Evolutionary conservation across 2,329 filamentous ascomycete species (phyloP).

Genomic region (Stagonosporopsis chrysanthemi): DNA sequence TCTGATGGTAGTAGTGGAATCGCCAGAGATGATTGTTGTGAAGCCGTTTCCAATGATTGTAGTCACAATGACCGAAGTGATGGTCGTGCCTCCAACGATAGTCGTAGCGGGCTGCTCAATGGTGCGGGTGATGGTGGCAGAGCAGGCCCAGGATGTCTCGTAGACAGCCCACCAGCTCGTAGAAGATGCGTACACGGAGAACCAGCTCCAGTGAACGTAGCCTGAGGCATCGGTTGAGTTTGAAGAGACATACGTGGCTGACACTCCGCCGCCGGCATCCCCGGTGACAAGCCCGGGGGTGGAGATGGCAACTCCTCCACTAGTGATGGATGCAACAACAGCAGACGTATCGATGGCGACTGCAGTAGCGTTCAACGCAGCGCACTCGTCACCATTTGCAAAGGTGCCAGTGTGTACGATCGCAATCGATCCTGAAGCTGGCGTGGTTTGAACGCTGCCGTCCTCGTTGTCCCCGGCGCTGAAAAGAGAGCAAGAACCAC

Average conservation of each 20-base stretch:
- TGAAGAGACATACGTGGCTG: constrained; percentile 30
- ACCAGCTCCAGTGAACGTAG: constrained; percentile 36
- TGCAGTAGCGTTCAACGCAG: constrained; percentile 11
- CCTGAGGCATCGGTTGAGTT: constrained; percentile 32
- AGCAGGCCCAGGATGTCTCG: constrained; percentile 37
- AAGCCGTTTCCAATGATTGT: constrained; percentile 34
- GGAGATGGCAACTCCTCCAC: constrained; percentile 26
- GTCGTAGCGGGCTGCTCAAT: constrained; percentile 29
- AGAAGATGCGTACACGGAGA: constrained; percentile 34
- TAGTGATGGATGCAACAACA: constrained; percentile 33
- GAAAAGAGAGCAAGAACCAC: constrained; percentile 31
- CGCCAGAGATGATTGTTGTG: constrained; percentile 35
- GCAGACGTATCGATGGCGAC: constrained; percentile 29
- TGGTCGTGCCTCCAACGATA: constrained; percentile 18
- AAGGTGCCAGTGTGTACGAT: constrained; percentile 32
- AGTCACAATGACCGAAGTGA: constrained; percentile 23
- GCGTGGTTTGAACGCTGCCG: constrained; percentile 11
- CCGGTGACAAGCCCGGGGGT: constrained; percentile 34
- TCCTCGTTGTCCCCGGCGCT: constrained; percentile 18
- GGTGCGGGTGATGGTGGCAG: constrained; percentile 29
- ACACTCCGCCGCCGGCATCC: constrained; percentile 32
- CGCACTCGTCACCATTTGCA: constrained; percentile 34
- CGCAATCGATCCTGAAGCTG: constrained; percentile 28
- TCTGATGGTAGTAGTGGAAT: constrained; percentile 25
- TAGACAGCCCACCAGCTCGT: constrained; percentile 39